Base-by-base conservation (phyloP, 2,329 filamentous ascomycete genomes). In the Hypomyces rosellus region DNA sequence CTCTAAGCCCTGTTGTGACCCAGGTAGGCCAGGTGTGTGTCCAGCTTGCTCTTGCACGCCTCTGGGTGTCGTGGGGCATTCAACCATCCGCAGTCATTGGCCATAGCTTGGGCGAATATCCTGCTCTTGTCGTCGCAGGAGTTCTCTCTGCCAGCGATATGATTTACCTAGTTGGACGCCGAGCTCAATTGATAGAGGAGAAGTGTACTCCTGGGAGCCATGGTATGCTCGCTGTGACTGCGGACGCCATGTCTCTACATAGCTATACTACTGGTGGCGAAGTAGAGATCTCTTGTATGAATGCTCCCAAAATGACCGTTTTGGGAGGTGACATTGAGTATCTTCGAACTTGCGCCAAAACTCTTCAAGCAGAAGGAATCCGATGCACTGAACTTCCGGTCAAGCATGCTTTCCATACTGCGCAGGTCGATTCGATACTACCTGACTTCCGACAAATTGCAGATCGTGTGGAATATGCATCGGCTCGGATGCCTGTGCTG, bases 81-180 rank as follows among this genome's bases (percentile, higher is more conserved):
- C 56, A 55, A 6, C 73, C 74, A 8, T 65, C 70, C 34, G 73
- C 65, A 1, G 73, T 76, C 4, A 55, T 77, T 4, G 75, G 75
- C 4, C 74, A 76, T 53, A 84, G 80, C 56, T 68, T 85, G 20
- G 81, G 81, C 46, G 81, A 84, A 60, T 84, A 83, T 58, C 80
- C 81, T 25, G 82, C 82, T 18, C 71, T 85, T 0, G 69, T 79
- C 49, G 73, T 78, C 12, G 78, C 82, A 41, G 82, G 81, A 20
- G 80, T 85, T 15, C 67, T 86, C n/a, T 82, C 80, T 1, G 76
- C 74, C 14, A 71, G 71, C 34, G 82, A 86, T 57, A 75, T 79
- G 54, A 69, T 89, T 9, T 80, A 77, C 41, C 69, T 88, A 0
- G 81, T 86, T 5, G 84, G 84, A 8, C 60, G 68, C 16, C 73